Evolutionary conservation across 371 early-diverging fungal species (phyloP).

Genomic region (Rhizopus microsporus): DNA sequence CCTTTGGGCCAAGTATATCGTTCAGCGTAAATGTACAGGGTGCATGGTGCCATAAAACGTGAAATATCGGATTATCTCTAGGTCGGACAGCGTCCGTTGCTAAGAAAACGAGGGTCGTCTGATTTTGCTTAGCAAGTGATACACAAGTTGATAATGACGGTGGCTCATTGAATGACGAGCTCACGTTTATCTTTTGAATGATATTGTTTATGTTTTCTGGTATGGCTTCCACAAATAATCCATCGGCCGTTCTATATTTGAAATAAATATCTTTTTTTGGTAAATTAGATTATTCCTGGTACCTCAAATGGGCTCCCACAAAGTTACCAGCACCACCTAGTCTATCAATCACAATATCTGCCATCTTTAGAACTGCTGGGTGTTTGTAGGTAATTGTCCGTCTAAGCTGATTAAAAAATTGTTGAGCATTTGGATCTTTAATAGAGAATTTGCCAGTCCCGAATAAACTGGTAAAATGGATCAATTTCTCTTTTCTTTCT

Average conservation of each 20-base stretch:
- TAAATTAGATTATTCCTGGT: neutral
- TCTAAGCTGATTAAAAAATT: conserved; percentile 38
- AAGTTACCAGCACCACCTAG: conserved; percentile 58
- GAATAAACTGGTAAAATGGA: conserved; percentile 51
- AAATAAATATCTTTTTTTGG: neutral
- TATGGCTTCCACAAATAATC: conserved; percentile 50
- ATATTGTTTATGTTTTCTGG: conserved; percentile 42
- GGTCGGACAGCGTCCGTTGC: conserved; percentile 61
- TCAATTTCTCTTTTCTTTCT: conserved; percentile 33
- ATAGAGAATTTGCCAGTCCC: conserved; percentile 53
- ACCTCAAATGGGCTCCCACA: conserved; percentile 57
- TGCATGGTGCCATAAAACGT: conserved; percentile 40
- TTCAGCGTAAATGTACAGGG: conserved; percentile 63
- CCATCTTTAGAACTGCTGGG: conserved; percentile 46
- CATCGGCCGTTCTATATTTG: conserved; percentile 51
- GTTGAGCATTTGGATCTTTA: conserved; percentile 37
- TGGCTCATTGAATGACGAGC: neutral
- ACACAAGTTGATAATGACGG: conserved; percentile 15
- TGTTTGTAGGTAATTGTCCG: conserved; percentile 47
- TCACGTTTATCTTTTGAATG: conserved; percentile 9
- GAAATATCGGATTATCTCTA: conserved; percentile 35
- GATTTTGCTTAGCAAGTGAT: conserved; percentile 23
- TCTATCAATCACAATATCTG: conserved; percentile 43
- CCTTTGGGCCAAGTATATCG: conserved; percentile 36
- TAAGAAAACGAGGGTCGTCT: conserved; percentile 48